Evolutionary conservation across 148 eudicot genomes (phyloP).

Genomic region (Chenopodium album): DNA sequence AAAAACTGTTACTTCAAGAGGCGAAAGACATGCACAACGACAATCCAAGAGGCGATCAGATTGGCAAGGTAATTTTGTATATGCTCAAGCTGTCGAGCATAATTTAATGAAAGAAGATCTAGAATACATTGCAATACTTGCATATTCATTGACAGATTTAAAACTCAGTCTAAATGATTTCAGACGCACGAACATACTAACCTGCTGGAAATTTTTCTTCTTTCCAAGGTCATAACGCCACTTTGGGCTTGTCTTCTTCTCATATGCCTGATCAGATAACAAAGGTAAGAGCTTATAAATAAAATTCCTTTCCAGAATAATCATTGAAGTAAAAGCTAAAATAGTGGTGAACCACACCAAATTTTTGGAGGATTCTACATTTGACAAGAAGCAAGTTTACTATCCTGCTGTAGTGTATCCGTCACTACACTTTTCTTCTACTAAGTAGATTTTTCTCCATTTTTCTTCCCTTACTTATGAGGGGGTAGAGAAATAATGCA

Average conservation of each 20-base stretch:
- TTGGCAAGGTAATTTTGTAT: background rate
- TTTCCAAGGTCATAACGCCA: slow-evolving; percentile 95
- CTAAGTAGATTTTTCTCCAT: background rate
- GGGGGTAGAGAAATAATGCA: background rate
- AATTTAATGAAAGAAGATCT: background rate
- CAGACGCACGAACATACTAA: slow-evolving; percentile 22
- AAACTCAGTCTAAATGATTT: background rate
- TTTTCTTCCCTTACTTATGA: background rate
- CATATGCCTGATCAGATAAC: slow-evolving; percentile 69
- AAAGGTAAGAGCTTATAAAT: background rate
- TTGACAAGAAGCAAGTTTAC: background rate
- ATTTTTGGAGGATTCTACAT: background rate
- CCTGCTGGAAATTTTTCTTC: slow-evolving; percentile 97
- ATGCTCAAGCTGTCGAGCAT: background rate
- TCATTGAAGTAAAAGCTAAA: background rate
- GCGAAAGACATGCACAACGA: no score
- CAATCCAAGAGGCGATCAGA: no score
- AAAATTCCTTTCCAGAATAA: background rate
- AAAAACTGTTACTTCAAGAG: no score
- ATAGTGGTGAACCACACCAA: background rate
- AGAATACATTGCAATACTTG: background rate
- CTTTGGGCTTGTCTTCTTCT: slow-evolving; percentile 81
- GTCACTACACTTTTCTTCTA: background rate
- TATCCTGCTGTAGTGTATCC: background rate
- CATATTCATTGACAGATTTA: background rate